These are phyloP conservation scores for Hymenoscyphus repandus DNA, from an alignment of 2,329 filamentous ascomycete species.

Conservation along the genomic window DNA sequence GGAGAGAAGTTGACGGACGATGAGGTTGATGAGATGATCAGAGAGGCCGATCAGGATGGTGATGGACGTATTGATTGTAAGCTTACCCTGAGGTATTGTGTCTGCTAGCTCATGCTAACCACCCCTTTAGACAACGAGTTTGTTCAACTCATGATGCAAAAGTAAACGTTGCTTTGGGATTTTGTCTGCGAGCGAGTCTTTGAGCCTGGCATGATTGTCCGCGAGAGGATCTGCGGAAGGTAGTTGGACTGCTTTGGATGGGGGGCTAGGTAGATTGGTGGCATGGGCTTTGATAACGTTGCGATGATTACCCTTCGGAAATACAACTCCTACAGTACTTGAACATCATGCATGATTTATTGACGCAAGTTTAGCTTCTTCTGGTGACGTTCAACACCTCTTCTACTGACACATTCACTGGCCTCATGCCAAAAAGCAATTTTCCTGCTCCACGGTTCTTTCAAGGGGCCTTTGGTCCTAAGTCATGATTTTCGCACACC, in stretches of 20 bases:
- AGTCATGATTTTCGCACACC: too few relatives aligned
- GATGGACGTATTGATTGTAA: conserved; percentile 85
- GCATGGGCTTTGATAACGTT: conserved; percentile 17
- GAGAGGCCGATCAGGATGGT: conserved; percentile 83
- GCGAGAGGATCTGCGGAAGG: conserved; percentile 7
- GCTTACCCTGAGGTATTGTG: conserved; percentile 30
- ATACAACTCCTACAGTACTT: conserved; percentile 7
- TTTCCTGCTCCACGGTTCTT: too few relatives aligned
- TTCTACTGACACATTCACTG: neutral
- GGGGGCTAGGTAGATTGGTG: conserved; percentile 12
- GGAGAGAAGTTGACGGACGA: conserved; percentile 88
- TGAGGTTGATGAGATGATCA: conserved; percentile 90
- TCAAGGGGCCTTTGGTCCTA: too few relatives aligned
- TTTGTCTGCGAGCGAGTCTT: conserved; percentile 16
- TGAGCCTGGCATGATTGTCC: conserved; percentile 14
- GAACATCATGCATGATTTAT: neutral
- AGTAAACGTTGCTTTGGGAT: conserved; percentile 45
- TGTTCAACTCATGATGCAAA: conserved; percentile 94
- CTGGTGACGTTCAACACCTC: neutral
- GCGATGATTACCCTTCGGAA: conserved; percentile 24
- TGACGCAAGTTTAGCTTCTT: neutral
- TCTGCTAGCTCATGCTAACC: conserved; percentile 24
- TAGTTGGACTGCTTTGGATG: conserved; percentile 8
- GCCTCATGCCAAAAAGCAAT: too few relatives aligned
- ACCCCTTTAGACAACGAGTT: conserved; percentile 72